Percentiles rank a stretch among this genome's conserved stretches.
Conservation (phyloP, 495 filamentous ascomycete species). For the Thermochaetoides thermophila region DNA sequence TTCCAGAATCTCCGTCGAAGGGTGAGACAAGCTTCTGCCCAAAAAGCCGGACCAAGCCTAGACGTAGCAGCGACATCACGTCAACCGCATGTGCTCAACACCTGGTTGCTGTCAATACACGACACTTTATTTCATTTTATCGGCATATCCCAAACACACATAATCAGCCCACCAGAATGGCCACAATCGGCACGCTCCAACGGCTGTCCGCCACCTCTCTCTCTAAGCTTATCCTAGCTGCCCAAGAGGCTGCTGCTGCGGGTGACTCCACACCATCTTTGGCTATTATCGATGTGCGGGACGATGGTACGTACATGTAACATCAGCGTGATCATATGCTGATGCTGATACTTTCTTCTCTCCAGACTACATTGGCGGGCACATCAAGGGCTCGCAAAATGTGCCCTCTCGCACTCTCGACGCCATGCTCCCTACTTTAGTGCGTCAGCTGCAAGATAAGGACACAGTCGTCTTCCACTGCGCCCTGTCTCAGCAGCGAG, state of each 20-base stretch:
- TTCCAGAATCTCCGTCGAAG: too few species aligned
- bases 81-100: too few species aligned
- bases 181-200: conserved; percentile 43
- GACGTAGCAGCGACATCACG: too few species aligned
- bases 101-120: too few species aligned
- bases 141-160: not conserved
- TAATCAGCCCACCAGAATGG: conserved; percentile 12
- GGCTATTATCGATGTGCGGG: conserved; percentile 79
- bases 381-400: conserved; percentile 66
- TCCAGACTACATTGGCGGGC: conserved; percentile 79
- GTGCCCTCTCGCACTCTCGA: conserved; percentile 61
- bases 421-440: conserved; percentile 61
- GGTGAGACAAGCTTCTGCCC: too few species aligned
- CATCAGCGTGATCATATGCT: too few species aligned
- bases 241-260: conserved; percentile 6
- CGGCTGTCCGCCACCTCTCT: conserved; percentile 51
- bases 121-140: not conserved
- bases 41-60: too few species aligned
- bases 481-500: conserved; percentile 79
- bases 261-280: conserved; percentile 26
- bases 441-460: conserved; percentile 62
- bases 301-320: conserved; percentile 47
- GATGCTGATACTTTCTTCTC: too few species aligned
- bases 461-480: conserved; percentile 90
- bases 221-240: conserved; percentile 35